phyloP scores from a whole-genome alignment of 2,329 filamentous ascomycete species.

The Gnomoniopsis sp. region DNA sequence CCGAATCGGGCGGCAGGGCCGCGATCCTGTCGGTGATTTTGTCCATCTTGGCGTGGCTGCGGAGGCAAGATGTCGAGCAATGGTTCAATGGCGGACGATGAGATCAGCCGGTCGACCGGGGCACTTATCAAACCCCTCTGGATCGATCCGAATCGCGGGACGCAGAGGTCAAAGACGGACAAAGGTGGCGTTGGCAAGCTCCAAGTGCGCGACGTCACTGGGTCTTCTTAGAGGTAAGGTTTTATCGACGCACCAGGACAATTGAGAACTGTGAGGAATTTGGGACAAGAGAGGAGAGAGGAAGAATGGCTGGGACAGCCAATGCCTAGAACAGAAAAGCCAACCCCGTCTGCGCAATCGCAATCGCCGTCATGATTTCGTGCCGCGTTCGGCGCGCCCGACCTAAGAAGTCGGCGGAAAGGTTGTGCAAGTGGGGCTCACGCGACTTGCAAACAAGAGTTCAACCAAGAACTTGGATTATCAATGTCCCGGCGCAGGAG shows the following conservation, averaged over 20 bases:
- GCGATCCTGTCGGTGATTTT: slow-evolving; percentile 95
- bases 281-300: too few species aligned
- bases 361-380: not conserved
- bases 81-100: not conserved
- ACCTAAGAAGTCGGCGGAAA: slow-evolving; percentile 1
- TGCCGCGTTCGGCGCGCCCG: not conserved
- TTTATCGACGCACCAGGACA: too few species aligned
- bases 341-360: not conserved
- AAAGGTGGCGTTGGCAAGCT: not conserved
- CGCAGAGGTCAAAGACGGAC: not conserved
- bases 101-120: not conserved
- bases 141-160: not conserved
- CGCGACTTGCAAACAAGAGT: not conserved
- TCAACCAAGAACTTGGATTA: not conserved
- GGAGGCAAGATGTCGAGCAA: not conserved
- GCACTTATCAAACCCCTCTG: too few species aligned
- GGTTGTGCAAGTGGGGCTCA: not conserved
- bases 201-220: not conserved
- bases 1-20: slow-evolving; percentile 74
- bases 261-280: too few species aligned
- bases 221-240: too few species aligned
- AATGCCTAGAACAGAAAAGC: too few species aligned
- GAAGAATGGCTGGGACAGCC: too few species aligned
- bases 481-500: not conserved
- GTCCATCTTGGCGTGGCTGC: slow-evolving; percentile 52